These are phyloP conservation scores for Kodamaea fungicola DNA, from an alignment of 1,139 yeast genomes.

Conservation along the genomic window DNA sequence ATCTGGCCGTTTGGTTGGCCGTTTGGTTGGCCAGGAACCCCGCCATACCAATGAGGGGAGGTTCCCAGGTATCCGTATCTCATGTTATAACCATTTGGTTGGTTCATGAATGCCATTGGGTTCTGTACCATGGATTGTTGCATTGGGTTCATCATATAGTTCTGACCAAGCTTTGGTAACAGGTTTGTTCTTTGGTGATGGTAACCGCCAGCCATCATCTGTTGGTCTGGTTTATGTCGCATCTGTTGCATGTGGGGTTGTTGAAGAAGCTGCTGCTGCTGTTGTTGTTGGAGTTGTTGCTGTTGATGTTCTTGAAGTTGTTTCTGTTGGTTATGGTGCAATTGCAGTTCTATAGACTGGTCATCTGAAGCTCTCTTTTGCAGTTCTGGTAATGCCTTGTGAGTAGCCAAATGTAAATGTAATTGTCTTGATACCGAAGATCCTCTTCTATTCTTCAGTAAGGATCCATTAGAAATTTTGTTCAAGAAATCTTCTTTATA, in stretches of 20 bases:
- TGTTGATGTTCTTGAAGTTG: conserved; percentile 14
- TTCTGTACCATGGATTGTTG: conserved; percentile 12
- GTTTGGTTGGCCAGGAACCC: conserved; percentile 11
- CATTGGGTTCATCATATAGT: background rate
- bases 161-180: conserved; percentile 19
- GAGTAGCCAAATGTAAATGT: conserved; percentile 71
- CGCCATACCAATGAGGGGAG: conserved; percentile 14
- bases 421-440: conserved; percentile 75
- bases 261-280: conserved; percentile 9
- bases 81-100: conserved; percentile 5
- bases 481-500: conserved; percentile 80
- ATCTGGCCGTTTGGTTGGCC: conserved; percentile 8
- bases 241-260: conserved; percentile 7
- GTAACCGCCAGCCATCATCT: conserved; percentile 6
- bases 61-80: conserved; percentile 11
- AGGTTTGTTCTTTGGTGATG: conserved; percentile 17
- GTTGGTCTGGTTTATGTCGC: conserved; percentile 1
- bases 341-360: conserved; percentile 16
- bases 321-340: conserved; percentile 14
- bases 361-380: conserved; percentile 27
- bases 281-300: conserved; percentile 14
- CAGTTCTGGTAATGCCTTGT: conserved; percentile 61
- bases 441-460: conserved; percentile 73
- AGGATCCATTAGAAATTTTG: conserved; percentile 72
- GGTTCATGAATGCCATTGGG: conserved; percentile 14